phyloP scores from a whole-genome alignment of 306 rosid genomes.

The Cicer yamashitae region DNA sequence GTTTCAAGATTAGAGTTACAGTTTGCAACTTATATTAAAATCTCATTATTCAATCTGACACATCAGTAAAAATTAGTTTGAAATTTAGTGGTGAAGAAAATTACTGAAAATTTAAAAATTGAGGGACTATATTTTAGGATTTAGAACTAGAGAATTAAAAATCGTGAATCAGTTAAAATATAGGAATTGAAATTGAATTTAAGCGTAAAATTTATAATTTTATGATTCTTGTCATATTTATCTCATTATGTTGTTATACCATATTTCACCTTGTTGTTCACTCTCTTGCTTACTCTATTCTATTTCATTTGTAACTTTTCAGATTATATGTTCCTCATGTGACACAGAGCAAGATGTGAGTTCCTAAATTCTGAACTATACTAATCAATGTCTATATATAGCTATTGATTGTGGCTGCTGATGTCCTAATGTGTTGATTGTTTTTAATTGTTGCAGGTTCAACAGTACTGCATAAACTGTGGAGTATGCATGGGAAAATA shows the following conservation, averaged over 20 bases:
- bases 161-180: too few species aligned
- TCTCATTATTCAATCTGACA: too few species aligned
- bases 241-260: neutral
- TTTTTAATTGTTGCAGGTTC: slow-evolving; percentile 66
- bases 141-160: too few species aligned
- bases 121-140: too few species aligned
- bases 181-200: too few species aligned
- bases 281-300: neutral
- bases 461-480: slow-evolving; percentile 72
- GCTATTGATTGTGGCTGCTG: neutral
- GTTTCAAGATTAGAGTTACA: too few species aligned
- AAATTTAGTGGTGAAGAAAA: too few species aligned
- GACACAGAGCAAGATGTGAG: slow-evolving; percentile 83
- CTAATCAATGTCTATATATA: neutral
- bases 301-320: slow-evolving; percentile 41
- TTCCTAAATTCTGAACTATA: slow-evolving; percentile 6
- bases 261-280: neutral
- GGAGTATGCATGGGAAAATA: slow-evolving; percentile 88
- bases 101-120: too few species aligned
- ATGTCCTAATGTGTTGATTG: slow-evolving; percentile 3
- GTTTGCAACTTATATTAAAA: too few species aligned
- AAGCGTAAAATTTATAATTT: neutral
- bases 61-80: too few species aligned
- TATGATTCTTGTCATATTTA: slow-evolving; percentile 10
- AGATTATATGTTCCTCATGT: slow-evolving; percentile 87